A percentile compares a stretch with the other conserved stretches of the same genome.
These are phyloP conservation scores for Trichoderma sp. DNA, from an alignment of 2,329 filamentous ascomycete genomes.

Conservation along the genomic window DNA sequence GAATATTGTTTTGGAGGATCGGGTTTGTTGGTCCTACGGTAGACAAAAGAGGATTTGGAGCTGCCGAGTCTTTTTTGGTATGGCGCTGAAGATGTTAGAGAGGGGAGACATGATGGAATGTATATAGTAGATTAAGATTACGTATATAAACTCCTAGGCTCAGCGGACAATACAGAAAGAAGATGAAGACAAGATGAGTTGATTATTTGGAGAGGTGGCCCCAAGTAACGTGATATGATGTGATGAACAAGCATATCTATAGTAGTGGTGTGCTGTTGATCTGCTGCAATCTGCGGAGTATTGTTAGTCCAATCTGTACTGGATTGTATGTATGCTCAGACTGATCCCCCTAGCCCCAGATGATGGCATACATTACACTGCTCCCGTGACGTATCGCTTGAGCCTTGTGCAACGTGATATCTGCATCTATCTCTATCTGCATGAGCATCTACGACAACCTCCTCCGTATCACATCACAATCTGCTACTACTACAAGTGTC, in stretches of 20 bases:
- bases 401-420: neutral
- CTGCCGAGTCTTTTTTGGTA: neutral
- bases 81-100: neutral
- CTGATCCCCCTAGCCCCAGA: neutral
- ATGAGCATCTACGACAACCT: neutral
- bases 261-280: neutral
- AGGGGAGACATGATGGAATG: neutral
- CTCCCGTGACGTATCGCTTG: neutral
- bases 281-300: neutral
- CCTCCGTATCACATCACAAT: neutral
- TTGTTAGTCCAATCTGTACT: neutral
- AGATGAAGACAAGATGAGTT: neutral
- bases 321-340: neutral
- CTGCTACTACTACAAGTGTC: neutral
- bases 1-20: neutral
- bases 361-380: neutral
- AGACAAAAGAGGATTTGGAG: conserved; percentile 5
- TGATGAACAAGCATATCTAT: neutral
- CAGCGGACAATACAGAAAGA: neutral
- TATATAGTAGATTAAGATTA: neutral
- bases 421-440: neutral
- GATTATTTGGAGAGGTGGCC: neutral
- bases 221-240: neutral
- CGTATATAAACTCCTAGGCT: neutral
- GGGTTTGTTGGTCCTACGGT: neutral